Conservation (phyloP, 2,329 filamentous ascomycete species). For the Sporothrix brunneoviolacea region DNA sequence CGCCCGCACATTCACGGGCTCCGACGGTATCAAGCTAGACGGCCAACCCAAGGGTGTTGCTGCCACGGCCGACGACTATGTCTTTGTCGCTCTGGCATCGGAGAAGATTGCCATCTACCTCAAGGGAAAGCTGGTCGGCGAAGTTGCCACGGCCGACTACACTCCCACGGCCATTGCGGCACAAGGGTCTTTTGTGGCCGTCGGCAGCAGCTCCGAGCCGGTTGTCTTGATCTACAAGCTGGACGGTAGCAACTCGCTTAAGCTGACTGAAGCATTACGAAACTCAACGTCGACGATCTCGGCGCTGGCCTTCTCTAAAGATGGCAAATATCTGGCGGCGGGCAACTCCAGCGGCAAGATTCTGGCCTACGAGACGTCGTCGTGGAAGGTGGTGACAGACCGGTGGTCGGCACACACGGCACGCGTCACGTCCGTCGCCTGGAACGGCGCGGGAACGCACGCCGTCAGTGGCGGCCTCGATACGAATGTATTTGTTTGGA, state of each 20-base stretch:
- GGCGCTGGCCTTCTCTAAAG: constrained; percentile 72
- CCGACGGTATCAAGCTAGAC: constrained; percentile 52
- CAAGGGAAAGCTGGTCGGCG: constrained; percentile 54
- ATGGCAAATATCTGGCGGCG: constrained; percentile 71
- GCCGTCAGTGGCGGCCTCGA: constrained; percentile 81
- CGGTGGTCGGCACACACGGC: constrained; percentile 57
- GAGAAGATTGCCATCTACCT: constrained; percentile 46
- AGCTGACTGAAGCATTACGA: constrained; percentile 50
- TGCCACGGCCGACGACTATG: constrained; percentile 39
- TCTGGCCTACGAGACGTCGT: constrained; percentile 60
- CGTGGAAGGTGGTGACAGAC: constrained; percentile 70
- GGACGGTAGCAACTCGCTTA: constrained; percentile 49
- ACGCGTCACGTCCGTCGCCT: constrained; percentile 55
- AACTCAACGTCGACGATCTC: constrained; percentile 68
- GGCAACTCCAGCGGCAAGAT: constrained; percentile 86
- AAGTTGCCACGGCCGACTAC: constrained; percentile 50
- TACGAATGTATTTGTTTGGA: constrained; percentile 91
- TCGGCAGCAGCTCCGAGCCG: constrained; percentile 59
- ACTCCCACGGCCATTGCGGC: constrained; percentile 67
- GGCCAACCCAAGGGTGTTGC: constrained; percentile 75
- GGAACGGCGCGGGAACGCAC: constrained; percentile 71
- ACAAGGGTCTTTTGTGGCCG: constrained; percentile 59
- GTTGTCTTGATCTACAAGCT: constrained; percentile 72
- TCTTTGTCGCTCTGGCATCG: constrained; percentile 52
- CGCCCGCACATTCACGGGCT: constrained; percentile 68